Evolutionary conservation across 371 early-diverging fungal genomes (phyloP).

Genomic region (Lichtheimia ramosa): DNA sequence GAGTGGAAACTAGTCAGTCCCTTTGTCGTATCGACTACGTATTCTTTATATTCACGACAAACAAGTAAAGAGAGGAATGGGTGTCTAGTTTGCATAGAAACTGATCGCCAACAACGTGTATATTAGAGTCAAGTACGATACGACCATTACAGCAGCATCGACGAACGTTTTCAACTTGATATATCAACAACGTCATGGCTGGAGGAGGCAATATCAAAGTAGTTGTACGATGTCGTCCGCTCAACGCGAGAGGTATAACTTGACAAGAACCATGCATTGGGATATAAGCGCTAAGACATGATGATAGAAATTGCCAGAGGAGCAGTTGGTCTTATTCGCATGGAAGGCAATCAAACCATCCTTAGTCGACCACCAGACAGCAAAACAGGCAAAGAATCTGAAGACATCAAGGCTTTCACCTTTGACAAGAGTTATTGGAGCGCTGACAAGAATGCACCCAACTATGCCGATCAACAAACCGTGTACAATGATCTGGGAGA

Average conservation of each 20-base stretch:
- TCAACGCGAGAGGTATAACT: slow-evolving; percentile 63
- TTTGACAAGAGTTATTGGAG: slow-evolving; percentile 90
- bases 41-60: too few species aligned
- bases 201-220: slow-evolving; percentile 68
- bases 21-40: too few species aligned
- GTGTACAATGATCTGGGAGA: slow-evolving; percentile 78
- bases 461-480: slow-evolving; percentile 72
- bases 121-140: too few species aligned
- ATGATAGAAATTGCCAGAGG: slow-evolving; percentile 60
- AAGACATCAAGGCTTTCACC: slow-evolving; percentile 67
- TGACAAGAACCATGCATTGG: neutral
- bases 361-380: slow-evolving; percentile 52
- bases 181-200: slow-evolving; percentile 19
- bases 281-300: neutral
- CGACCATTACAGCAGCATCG: too few species aligned
- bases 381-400: slow-evolving; percentile 35
- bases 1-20: too few species aligned
- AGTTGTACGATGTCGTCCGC: slow-evolving; percentile 76
- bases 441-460: slow-evolving; percentile 58
- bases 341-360: slow-evolving; percentile 75
- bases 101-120: too few species aligned
- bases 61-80: too few species aligned
- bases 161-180: too few species aligned
- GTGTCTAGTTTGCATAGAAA: too few species aligned
- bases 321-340: slow-evolving; percentile 60